Evolutionary conservation across 2,329 filamentous ascomycete genomes (phyloP), one percentile per base, ranked within the genome.

Genomic region (Monosporascus sp.): DNA sequence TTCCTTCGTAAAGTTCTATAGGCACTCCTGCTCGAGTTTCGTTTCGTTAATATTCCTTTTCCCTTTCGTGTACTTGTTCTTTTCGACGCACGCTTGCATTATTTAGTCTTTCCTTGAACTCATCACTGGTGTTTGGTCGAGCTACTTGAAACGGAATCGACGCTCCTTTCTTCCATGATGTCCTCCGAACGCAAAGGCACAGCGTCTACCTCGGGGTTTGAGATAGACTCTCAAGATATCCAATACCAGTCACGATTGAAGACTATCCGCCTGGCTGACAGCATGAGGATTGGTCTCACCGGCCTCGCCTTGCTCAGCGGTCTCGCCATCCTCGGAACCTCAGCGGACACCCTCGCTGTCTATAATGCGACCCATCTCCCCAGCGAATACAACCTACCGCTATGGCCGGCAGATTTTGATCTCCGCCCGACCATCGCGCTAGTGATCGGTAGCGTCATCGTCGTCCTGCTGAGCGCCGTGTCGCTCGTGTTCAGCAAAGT

Each of bases 371-470:
- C 83, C 2, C 73, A 77, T 52, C 64, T 80, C 17, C 61, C 77
- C 1, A 63, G 64, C 18, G 72, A 75, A 46, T 79, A 72, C 60
- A 60, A 77, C 22, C 72, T 85, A 18, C 72, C 81, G 1, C 63
- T 85, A 48, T 86, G 83, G 83, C 83, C 83, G 0, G 67, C 72
- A 15, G 67, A 76, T 31, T 81, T 85, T 61, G 76, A 85, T 63
- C 63, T 82, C 37, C 73, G 79, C 47, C 82, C 82, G 2, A 81
- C 79, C 3, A 68, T 80, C 31, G 78, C 81, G 8, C 70, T 84
- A 25, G 73, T 84, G 18, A 74, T 71, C 25, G 77, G 78, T 38
- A 75, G 80, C 49, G 66, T 70, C 37, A 67, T 85, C 46, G 72
- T 84, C 8, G 64, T 77, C 6, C 51, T 80, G 7, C 65, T 73